phyloP scores from a whole-genome alignment of 2,329 filamentous ascomycete genomes.

The Epichloe glyceriae region DNA sequence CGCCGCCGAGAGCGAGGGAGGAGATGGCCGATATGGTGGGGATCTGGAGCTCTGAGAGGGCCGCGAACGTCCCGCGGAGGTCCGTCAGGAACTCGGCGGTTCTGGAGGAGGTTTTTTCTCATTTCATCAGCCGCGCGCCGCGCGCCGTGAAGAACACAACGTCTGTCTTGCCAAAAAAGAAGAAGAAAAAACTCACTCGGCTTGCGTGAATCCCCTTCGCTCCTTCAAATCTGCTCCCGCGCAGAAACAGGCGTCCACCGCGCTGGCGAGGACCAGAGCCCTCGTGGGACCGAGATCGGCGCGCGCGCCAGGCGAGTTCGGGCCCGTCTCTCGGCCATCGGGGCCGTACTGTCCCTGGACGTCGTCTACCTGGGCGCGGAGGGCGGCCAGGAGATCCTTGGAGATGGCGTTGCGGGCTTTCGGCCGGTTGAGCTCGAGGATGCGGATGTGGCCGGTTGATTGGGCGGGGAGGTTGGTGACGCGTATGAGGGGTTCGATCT shows the following conservation, averaged over 20 bases:
- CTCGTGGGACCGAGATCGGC: constrained; percentile 49
- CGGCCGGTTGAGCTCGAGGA: constrained; percentile 79
- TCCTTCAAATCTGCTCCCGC: constrained; percentile 93
- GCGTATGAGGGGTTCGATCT: constrained; percentile 43
- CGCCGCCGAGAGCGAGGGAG: constrained; percentile 79
- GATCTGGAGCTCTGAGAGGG: constrained; percentile 63
- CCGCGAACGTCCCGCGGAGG: constrained; percentile 63
- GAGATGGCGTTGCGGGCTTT: constrained; percentile 86
- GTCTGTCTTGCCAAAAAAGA: too few relatives aligned
- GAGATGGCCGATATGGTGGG: constrained; percentile 84
- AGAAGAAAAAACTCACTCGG: constrained; percentile 68
- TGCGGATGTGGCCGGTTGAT: constrained; percentile 68
- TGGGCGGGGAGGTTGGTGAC: constrained; percentile 65
- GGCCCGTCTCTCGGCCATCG: constrained; percentile 35
- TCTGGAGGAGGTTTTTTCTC: constrained; percentile 30
- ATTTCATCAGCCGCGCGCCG: neutral
- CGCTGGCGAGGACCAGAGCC: constrained; percentile 72
- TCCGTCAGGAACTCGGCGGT: constrained; percentile 64
- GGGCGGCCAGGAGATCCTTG: constrained; percentile 54
- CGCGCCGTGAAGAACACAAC: too few relatives aligned
- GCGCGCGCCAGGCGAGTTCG: constrained; percentile 21
- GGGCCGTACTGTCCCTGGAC: constrained; percentile 51
- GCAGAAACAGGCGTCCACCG: constrained; percentile 80
- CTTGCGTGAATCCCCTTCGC: constrained; percentile 57
- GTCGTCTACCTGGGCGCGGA: constrained; percentile 59